Evolutionary conservation across 2,329 filamentous ascomycete species (phyloP), one percentile per base, ranked within the genome.

Genomic region (Nemania sp.): DNA sequence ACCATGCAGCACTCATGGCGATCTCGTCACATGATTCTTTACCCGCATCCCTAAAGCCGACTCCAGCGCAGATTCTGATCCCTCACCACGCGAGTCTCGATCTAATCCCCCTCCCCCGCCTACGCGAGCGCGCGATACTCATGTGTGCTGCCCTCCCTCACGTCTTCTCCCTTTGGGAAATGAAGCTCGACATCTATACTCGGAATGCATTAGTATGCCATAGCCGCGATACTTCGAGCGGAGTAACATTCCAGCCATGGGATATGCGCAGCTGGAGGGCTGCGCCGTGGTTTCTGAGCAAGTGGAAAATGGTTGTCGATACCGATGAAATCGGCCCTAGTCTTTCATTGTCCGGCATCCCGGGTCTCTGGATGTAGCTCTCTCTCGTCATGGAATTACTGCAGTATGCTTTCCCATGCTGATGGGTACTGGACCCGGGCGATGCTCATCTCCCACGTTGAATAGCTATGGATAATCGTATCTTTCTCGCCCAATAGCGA

Each of bases 61-160:
- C 75, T 0, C 60, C 74, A 29, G 68, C 73, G 2, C 76, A 78
- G 61, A 71, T 78, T 11, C 64, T 78, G 11, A 67, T 74, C 43
- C 72, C 74, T 12, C 76, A 78, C 54, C 74, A 76, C 57, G 69
- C 74, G 0, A 71, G 71, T 32, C 59, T 78, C 12, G 76, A 78
- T 54, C 51, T 77, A 2, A 65, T 78, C 5, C 75, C 76, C 0
- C 63, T 77, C 7, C 75, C 75, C 0, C 37, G 53, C 1, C 63
- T 78, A 6, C 69, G 76, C 2, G 69, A 71, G 3, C 66, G 72
- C 5, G 73, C 70, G 2, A 75, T 77, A 43, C 69, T 71, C 29
- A 55, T 77, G 42, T 65, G 68, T 13, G 70, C 72, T 13, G 68
- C 69, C 0, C 63, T 68, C 49, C 74, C 75, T 1, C 64, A 70